These are phyloP conservation scores for Euphorbia lathyris DNA, from an alignment of 345 rosid genomes.

Conservation along the genomic window DNA sequence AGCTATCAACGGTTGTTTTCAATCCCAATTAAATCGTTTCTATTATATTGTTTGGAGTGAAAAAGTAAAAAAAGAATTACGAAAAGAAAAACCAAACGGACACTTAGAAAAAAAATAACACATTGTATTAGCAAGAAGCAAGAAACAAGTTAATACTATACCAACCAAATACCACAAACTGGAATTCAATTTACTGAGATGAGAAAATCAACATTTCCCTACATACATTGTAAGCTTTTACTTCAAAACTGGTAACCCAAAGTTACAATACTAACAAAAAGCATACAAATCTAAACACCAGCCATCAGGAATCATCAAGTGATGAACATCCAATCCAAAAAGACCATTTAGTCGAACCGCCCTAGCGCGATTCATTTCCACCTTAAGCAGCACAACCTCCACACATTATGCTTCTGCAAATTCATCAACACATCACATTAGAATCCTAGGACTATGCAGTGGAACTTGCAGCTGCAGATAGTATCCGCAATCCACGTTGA, in stretches of 20 bases:
- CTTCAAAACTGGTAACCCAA: conserved; percentile 3
- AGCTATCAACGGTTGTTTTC: too few species aligned
- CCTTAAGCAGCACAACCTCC: conserved; percentile 65
- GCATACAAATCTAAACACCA: neutral
- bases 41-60: too few species aligned
- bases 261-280: neutral
- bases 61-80: too few species aligned
- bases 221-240: conserved; percentile 11
- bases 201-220: conserved; percentile 47
- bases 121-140: conserved; percentile 6
- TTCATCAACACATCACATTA: neutral
- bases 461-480: too few species aligned
- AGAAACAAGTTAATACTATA: neutral
- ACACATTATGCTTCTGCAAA: conserved; percentile 67
- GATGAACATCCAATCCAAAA: conserved; percentile 11
- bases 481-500: too few species aligned
- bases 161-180: neutral
- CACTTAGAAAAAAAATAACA: neutral
- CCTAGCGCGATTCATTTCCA: neutral
- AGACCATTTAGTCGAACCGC: neutral
- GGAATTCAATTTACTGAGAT: neutral
- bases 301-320: conserved; percentile 17
- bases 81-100: too few species aligned
- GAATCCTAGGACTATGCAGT: too few species aligned
- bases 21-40: too few species aligned